Conservation (phyloP, 140 eudicot species). For the Senecio squalidus region DNA sequence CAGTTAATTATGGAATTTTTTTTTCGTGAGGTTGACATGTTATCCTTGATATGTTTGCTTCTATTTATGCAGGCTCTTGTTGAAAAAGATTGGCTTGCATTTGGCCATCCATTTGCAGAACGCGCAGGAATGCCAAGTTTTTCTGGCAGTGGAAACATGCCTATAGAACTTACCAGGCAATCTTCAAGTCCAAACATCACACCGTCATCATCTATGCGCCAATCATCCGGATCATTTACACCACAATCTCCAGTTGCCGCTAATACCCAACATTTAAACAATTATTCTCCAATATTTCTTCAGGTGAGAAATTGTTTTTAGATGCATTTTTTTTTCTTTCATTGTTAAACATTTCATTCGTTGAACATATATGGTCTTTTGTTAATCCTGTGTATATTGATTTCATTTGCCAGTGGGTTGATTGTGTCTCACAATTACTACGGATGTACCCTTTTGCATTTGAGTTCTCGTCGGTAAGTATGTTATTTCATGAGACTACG, state of each 20-base stretch:
- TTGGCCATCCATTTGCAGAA: conserved; percentile 99
- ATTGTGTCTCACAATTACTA: conserved; percentile 87
- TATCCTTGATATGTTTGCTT: not conserved
- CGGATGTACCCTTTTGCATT: conserved; percentile 97
- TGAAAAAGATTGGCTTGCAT: conserved; percentile 98
- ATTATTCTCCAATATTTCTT: conserved; percentile 81
- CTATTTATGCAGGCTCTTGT: conserved; percentile 68
- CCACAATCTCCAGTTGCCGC: conserved; percentile 48
- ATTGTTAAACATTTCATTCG: not conserved
- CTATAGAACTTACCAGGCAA: conserved; percentile 60
- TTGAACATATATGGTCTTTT: not conserved
- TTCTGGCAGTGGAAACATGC: conserved; percentile 48
- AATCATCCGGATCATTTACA: conserved; percentile 50
- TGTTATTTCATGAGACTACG: conserved; percentile 18
- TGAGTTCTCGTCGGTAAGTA: conserved; percentile 84
- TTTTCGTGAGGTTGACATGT: too few relatives aligned
- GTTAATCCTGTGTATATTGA: conserved; percentile 13
- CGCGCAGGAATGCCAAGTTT: conserved; percentile 75
- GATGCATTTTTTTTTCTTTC: too few relatives aligned
- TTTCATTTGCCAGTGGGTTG: conserved; percentile 74
- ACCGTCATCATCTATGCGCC: conserved; percentile 61
- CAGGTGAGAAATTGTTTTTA: conserved; percentile 75
- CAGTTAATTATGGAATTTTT: not conserved
- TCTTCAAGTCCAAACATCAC: conserved; percentile 68
- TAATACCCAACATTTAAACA: conserved; percentile 43